These are phyloP conservation scores for Plenodomus lindquistii DNA, from an alignment of 2,329 filamentous ascomycete genomes.

Conservation along the genomic window DNA sequence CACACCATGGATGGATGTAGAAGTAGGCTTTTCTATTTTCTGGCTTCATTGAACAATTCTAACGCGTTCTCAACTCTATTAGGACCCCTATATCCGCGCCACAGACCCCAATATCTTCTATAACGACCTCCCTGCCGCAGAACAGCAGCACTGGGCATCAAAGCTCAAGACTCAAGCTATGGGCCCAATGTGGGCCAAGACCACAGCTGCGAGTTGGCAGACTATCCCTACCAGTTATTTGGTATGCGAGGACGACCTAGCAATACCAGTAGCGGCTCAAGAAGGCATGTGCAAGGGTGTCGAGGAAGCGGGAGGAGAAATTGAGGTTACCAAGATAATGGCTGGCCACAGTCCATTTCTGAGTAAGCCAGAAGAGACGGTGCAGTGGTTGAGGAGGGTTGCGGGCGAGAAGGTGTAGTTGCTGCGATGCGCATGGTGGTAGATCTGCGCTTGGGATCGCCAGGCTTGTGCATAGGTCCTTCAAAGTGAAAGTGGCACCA, in stretches of 20 bases:
- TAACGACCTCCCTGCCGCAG: constrained; percentile 32
- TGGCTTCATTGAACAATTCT: not conserved
- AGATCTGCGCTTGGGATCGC: no score
- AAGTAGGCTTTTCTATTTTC: constrained; percentile 14
- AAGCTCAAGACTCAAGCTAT: constrained; percentile 28
- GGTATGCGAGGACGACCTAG: constrained; percentile 43
- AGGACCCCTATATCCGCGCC: constrained; percentile 5
- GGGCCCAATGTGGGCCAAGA: constrained; percentile 27
- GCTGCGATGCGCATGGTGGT: not conserved
- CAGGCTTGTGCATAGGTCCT: no score
- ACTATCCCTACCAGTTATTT: constrained; percentile 44
- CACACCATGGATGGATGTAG: constrained; percentile 32
- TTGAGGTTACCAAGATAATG: constrained; percentile 38
- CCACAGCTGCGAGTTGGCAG: constrained; percentile 39
- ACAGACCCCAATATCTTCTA: constrained; percentile 22
- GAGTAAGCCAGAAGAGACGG: constrained; percentile 42
- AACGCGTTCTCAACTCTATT: not conserved
- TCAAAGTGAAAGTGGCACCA: no score
- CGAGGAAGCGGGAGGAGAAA: constrained; percentile 29
- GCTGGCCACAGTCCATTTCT: constrained; percentile 50
- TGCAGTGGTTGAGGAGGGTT: constrained; percentile 33
- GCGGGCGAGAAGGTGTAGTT: constrained; percentile 16
- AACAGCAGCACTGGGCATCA: constrained; percentile 26
- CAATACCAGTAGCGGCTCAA: constrained; percentile 36
- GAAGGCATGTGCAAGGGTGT: constrained; percentile 35